Evolutionary conservation across 371 early-diverging fungal species (phyloP).

Genomic region (Nematocida homosporus): DNA sequence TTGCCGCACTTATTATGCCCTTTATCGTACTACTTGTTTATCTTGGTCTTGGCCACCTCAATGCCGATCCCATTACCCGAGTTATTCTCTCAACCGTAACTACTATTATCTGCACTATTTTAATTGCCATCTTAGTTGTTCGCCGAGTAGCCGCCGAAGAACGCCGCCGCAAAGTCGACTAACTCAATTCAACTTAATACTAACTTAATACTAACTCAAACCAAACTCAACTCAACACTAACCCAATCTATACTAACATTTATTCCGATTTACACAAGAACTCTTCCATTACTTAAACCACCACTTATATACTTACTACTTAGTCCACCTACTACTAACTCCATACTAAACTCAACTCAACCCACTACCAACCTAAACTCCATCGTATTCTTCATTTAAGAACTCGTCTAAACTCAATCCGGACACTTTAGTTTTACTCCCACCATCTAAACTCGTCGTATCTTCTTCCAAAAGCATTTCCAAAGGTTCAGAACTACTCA

Average conservation of each 20-base stretch:
- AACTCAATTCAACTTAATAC: no score
- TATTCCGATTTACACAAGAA: no score
- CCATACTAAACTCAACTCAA: no score
- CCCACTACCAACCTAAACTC: constrained; percentile 5
- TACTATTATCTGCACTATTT: constrained; percentile 11
- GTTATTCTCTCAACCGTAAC: constrained; percentile 18
- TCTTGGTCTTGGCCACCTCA: background rate
- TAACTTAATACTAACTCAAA: no score
- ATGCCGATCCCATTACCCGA: constrained; percentile 1
- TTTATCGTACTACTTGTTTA: constrained; percentile 12
- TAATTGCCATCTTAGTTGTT: constrained; percentile 8
- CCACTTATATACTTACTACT: no score
- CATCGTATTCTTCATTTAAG: constrained; percentile 29
- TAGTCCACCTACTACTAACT: no score
- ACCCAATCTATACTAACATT: no score
- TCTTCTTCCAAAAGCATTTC: no score
- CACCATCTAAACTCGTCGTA: background rate
- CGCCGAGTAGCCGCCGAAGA: constrained; percentile 1
- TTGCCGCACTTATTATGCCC: constrained; percentile 26
- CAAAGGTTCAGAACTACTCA: no score
- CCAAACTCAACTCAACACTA: no score
- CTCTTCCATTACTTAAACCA: no score
- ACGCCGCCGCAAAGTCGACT: constrained; percentile 17
- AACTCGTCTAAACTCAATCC: constrained; percentile 17
- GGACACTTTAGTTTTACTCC: background rate